Conservation (phyloP, 306 rosid species). For the Malus sieversii region DNA sequence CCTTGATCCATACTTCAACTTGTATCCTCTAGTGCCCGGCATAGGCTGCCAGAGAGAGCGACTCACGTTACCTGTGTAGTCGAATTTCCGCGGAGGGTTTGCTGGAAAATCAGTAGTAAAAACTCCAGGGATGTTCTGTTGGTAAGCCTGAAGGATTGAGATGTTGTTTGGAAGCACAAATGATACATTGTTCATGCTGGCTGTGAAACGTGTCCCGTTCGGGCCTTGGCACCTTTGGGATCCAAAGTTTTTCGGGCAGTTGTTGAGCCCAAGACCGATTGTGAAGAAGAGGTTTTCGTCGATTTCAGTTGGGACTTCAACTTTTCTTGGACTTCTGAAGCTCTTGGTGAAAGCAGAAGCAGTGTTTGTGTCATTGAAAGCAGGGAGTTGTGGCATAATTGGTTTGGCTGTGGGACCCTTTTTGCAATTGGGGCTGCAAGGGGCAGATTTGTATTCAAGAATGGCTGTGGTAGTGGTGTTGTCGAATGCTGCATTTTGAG, state of each 20-base stretch:
- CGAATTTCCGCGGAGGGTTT: slow-evolving; percentile 53
- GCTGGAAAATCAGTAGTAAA: slow-evolving; percentile 71
- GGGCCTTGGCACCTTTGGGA: slow-evolving; percentile 61
- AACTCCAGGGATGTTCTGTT: slow-evolving; percentile 52
- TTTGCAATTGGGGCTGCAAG: slow-evolving; percentile 33
- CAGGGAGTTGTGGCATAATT: slow-evolving; percentile 55
- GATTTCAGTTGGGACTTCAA: slow-evolving; percentile 52
- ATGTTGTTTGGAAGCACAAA: slow-evolving; percentile 57
- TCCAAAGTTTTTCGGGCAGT: slow-evolving; percentile 45
- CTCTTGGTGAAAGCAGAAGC: slow-evolving; percentile 60
- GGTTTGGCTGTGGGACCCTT: slow-evolving; percentile 38
- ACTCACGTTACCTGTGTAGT: slow-evolving; percentile 84
- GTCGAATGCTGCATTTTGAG: slow-evolving; percentile 68
- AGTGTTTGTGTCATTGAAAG: slow-evolving; percentile 70
- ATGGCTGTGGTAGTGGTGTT: slow-evolving; percentile 93
- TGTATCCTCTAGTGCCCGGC: slow-evolving; percentile 54
- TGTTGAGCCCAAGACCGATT: slow-evolving; percentile 63
- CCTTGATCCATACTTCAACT: slow-evolving; percentile 58
- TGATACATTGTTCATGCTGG: slow-evolving; percentile 82
- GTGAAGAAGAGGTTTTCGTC: slow-evolving; percentile 77
- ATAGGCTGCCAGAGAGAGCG: slow-evolving; percentile 69
- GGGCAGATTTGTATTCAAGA: slow-evolving; percentile 53
- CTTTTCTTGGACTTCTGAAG: slow-evolving; percentile 47
- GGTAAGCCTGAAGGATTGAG: slow-evolving; percentile 71
- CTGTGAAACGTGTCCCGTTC: slow-evolving; percentile 76